Evolutionary conservation across 140 eudicot species (phyloP).

Genomic region (Flaveria floridana): DNA sequence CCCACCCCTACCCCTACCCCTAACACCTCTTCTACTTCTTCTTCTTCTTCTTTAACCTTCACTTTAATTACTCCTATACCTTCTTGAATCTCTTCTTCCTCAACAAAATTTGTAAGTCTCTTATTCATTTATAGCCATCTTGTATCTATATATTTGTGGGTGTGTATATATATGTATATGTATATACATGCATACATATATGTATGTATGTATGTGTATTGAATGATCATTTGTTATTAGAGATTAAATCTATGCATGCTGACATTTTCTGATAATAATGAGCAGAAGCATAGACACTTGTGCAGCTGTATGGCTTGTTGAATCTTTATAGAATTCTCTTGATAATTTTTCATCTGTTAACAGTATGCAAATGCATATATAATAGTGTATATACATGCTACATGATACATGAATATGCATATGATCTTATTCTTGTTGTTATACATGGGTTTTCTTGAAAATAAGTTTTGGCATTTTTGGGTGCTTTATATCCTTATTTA

Average conservation of each 20-base stretch:
- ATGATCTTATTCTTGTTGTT: background rate
- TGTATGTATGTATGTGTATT: background rate
- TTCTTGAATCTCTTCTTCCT: slow-evolving; percentile 41
- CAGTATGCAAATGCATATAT: background rate
- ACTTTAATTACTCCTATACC: background rate
- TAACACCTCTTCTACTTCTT: background rate
- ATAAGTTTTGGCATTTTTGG: background rate
- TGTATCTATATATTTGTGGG: slow-evolving; percentile 13
- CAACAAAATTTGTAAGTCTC: slow-evolving; percentile 30
- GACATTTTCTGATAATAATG: background rate
- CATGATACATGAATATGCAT: background rate
- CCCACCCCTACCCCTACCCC: background rate
- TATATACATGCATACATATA: background rate
- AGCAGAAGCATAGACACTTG: too few relatives aligned
- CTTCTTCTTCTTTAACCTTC: slow-evolving; percentile 18
- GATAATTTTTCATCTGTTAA: background rate
- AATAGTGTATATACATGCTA: background rate
- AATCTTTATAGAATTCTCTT: background rate
- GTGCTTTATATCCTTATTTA: background rate
- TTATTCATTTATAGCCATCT: slow-evolving; percentile 3
- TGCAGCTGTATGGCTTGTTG: too few relatives aligned
- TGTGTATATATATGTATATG: background rate
- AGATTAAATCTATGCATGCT: background rate
- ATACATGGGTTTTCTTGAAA: slow-evolving; percentile 22
- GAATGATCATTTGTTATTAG: background rate